Base-by-base conservation (phyloP, 805 yeast genomes). In the Novakomyces olei region DNA sequence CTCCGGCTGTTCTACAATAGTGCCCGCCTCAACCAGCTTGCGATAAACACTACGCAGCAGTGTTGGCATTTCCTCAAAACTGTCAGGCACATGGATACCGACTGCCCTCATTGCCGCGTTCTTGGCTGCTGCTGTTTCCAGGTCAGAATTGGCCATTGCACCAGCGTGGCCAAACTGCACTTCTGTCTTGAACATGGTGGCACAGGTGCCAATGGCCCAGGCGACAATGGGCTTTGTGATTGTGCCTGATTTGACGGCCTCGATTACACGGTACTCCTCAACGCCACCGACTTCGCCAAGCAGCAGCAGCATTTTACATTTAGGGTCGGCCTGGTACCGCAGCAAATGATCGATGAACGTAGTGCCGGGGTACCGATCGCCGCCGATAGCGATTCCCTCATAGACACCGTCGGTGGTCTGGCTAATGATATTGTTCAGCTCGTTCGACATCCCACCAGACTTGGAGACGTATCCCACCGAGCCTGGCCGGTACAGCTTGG, bases 71-170 rank as follows among this genome's bases (percentile, higher is more conserved):
- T 59, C 63, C 46, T 58, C 63, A 39, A 58, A 69, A 49, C 75
- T 79, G 39, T 75, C 78, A 44, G 92, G 93, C 35, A 79, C 88
- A 46, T 72, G 69, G 57, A 85, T 80, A 1, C 98, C 98, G 15
- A 96, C 96, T 44, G 73, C 75, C 55, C 78, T 74, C 58, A 85
- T 80, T 44, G 76, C 72, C 41, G 67, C 65, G 48, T 69, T 69
- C 62, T 69, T 69, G 48, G 72, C 60, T 45, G 54, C 58, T 39
- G 76, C 76, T 39, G 73, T 72, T 58, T 72, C 76, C 51, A 65
- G 61, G 53, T 71, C 71, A 42, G 73, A 69, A 54, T 72, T 66
- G 46, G 73, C 71, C 55, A 69, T 65, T 48, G 76, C 69, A 49
- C 76, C 76, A 39, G 76, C 76, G 55, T 69, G 76, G 41, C 76